Evolutionary conservation across 257 asterid genomes (phyloP).

Genomic region (Salvia rosmarinus): DNA sequence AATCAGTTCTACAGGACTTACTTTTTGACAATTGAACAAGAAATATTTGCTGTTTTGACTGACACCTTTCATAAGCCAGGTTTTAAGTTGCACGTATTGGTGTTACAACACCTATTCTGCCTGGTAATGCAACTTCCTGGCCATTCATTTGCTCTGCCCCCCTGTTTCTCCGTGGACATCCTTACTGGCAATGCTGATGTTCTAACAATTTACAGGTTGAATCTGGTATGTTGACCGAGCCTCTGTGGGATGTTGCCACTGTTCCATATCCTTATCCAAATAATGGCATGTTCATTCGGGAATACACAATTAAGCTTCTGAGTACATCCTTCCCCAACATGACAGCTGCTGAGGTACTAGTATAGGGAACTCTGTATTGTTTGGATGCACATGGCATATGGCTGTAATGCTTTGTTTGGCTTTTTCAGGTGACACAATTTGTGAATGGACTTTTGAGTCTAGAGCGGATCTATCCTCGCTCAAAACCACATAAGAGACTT

Average conservation of each 20-base stretch:
- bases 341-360: conserved; percentile 77
- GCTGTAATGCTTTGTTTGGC: conserved; percentile 4
- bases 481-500: conserved; percentile 92
- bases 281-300: conserved; percentile 71
- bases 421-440: conserved; percentile 78
- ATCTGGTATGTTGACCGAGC: conserved; percentile 74
- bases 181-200: conserved; percentile 17
- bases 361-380: conserved; percentile 6
- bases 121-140: conserved; percentile 55
- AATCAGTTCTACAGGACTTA: conserved; percentile 85
- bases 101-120: conserved; percentile 82
- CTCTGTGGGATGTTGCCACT: conserved; percentile 87
- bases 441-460: conserved; percentile 87
- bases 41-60: conserved; percentile 86
- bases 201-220: conserved; percentile 61
- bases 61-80: conserved; percentile 98
- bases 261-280: conserved; percentile 71
- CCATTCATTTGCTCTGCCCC: background rate
- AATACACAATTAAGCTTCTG: conserved; percentile 84
- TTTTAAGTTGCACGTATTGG: conserved; percentile 87
- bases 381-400: conserved; percentile 4
- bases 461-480: conserved; percentile 63
- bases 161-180: background rate
- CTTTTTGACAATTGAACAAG: conserved; percentile 88
- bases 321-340: conserved; percentile 96